Evolutionary conservation across 75 land plant species (phyloP), one percentile per base, ranked within the genome.

Genomic region (Pseudotsuga menziesii): DNA sequence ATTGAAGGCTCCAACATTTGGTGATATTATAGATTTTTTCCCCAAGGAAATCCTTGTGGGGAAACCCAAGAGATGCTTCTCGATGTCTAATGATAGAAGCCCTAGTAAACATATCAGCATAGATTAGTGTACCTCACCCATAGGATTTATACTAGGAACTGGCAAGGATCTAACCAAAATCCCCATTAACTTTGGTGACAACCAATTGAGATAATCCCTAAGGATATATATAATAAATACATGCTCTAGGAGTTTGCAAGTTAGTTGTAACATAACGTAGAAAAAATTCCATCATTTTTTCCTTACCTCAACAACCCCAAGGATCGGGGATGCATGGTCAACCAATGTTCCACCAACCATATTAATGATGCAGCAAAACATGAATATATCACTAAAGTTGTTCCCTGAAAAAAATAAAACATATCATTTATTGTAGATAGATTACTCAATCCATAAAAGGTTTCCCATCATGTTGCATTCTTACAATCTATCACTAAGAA

Each of bases 231-330:
- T 7, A 7, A 44, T 44, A 7, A 44, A 16, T 15, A 32, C 29
- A 64, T 64, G 17, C 36, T 17, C 7, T 25, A 16, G 16, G 32
- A 64, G 5, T 16, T 64, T 35, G 39, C 17, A 6, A 2, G 69
- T 32, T 64, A 64, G 5, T 29, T 32, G 25, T 19, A 27, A 64
- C 17, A 75, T 64, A 29, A 35, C 69, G 19, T 13, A 12, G 52
- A 19, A 69, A 69, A 15, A 8, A 0, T 54, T 39, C 5, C 6
- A 6, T 12, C n/a, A 11, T 69, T 25, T 67, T 67, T 39, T 12
- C 52, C 72, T 61, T 55, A 95, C 98, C 91, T 95, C 96, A 66
- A 96, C 96, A 86, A 96, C 98, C 56, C 98, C 98, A 82, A 91
- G 89, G 77, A 95, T 93, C n/a, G 93, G 78, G 80, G 91, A 93